Conservation (phyloP, 1,284 basidiomycete species). For the Austropuccinia psidii region DNA sequence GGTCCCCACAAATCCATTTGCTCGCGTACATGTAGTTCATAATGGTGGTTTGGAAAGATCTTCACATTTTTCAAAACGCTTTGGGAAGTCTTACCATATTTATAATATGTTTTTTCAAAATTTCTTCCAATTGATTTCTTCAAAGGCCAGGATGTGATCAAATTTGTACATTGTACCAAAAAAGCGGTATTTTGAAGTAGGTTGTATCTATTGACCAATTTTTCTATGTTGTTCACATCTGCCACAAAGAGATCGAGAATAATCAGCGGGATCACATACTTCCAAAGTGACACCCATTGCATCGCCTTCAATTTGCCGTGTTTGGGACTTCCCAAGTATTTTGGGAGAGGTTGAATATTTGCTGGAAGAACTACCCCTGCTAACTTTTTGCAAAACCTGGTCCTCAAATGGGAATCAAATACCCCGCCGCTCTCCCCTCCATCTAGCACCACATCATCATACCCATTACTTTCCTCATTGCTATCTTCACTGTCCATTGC, state of each 20-base stretch:
- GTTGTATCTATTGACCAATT: no score
- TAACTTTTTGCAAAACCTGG: no score
- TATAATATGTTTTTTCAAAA: background rate
- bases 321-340: no score
- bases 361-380: no score
- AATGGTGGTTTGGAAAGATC: slow-evolving; percentile 1
- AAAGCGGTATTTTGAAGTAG: background rate
- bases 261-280: background rate
- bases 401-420: no score
- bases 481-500: no score
- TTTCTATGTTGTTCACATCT: background rate
- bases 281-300: background rate
- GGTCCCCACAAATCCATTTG: background rate
- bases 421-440: no score
- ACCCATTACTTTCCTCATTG: no score
- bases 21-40: background rate
- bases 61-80: background rate
- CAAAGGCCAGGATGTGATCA: background rate
- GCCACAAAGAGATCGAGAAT: background rate
- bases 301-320: background rate
- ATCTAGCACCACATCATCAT: no score
- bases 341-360: no score
- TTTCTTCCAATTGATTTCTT: background rate
- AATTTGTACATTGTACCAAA: background rate
- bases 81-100: background rate